Evolutionary conservation across 2,329 filamentous ascomycete genomes (phyloP).

Genomic region (Furcasterigmium furcatum): DNA sequence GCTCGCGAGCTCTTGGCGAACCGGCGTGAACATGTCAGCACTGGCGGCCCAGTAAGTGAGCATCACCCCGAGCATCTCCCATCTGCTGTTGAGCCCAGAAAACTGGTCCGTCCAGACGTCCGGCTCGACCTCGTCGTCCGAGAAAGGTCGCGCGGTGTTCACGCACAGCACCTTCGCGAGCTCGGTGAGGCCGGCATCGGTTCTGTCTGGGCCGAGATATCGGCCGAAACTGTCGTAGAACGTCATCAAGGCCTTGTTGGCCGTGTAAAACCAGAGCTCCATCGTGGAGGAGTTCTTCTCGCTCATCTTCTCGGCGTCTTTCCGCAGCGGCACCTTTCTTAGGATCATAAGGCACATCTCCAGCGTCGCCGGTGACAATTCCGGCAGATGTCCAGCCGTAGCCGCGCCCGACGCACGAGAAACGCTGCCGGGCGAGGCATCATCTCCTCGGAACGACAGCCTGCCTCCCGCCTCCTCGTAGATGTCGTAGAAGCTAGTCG

Average conservation of each 20-base stretch:
- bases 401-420: neutral
- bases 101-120: conserved; percentile 10
- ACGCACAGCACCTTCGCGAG: conserved; percentile 18
- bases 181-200: conserved; percentile 3
- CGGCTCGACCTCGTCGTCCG: conserved; percentile 7
- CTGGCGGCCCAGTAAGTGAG: conserved; percentile 14
- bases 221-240: conserved; percentile 14
- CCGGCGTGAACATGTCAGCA: neutral
- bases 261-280: conserved; percentile 15
- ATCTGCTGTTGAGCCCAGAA: neutral
- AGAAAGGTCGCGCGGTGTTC: conserved; percentile 10
- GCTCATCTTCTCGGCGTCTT: conserved; percentile 7
- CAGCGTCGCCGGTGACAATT: conserved; percentile 9
- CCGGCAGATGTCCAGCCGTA: conserved; percentile 5
- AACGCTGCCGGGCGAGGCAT: too few species aligned
- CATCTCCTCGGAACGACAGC: conserved; percentile 29
- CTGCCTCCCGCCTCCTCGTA: conserved; percentile 38
- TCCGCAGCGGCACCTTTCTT: conserved; percentile 24
- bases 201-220: conserved; percentile 6
- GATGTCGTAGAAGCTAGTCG: conserved; percentile 38
- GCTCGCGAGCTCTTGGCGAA: neutral
- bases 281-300: conserved; percentile 10
- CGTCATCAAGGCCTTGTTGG: conserved; percentile 7
- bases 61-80: conserved; percentile 11
- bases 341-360: conserved; percentile 35